Base-by-base conservation (phyloP, 805 yeast genomes). In the Starmera quercuum region DNA sequence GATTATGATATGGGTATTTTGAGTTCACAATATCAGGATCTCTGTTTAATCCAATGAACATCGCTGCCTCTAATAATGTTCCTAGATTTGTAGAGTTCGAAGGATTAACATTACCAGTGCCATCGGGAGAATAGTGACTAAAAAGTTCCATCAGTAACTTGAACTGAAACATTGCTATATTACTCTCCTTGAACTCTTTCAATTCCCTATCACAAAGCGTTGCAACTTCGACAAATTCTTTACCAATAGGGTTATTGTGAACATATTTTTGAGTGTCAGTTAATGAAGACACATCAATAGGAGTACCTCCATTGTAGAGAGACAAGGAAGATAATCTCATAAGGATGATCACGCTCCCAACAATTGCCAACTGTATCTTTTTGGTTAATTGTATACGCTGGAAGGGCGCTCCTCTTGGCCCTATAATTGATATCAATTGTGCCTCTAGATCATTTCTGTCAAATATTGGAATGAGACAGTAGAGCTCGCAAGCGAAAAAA, bases 251-350 rank as follows among this genome's bases (percentile, higher is more conserved):
- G 19, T 51, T 30, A 6, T 39, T 39, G 8, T 35, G 3, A 5
- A 50, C 50, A 22, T 50, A 50, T 16, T 32, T 19, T 15, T 47
- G 47, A 10, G 30, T 33, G 6, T 23, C 29, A 1, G 45, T 32
- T 29, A 30, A 6, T 4, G 6, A 12, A 7, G 10, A 24, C 5
- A 26, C 18, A 21, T 26, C 30, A 18, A n/a, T 19, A n/a, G 16
- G n/a, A 13, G 40, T 38, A 11, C 44, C 47, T 15, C 40, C 44
- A 24, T 43, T 46, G 31, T 44, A 47, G n/a, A 42, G 19, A 7
- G 44, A 35, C 17, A 48, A 20, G 2, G 54, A 48, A 1, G 44
- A 22, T 26, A 50, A 13, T 34, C 54, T 40, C 51, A 51, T 48
- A 1, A 51, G 19, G 5, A 47, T 20, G 13, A 49, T 19, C 5